Conservation (phyloP, 305 asterid genomes). For the Striga hermonthica region DNA sequence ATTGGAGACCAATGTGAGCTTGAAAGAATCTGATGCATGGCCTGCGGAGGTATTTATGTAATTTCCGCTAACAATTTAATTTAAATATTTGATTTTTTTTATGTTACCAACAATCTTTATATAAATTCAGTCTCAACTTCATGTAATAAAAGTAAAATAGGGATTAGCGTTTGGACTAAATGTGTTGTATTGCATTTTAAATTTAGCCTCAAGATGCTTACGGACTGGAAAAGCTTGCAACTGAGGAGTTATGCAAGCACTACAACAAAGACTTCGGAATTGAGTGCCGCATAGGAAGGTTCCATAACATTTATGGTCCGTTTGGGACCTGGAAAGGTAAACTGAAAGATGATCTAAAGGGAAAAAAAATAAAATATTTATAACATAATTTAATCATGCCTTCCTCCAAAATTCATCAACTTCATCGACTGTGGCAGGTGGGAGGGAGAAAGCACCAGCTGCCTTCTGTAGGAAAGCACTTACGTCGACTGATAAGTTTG, state of each 20-base stretch:
- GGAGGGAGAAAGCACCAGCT: slow-evolving; percentile 79
- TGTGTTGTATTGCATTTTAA: slow-evolving; percentile 4
- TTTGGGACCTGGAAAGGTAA: slow-evolving; percentile 80
- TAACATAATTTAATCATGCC: neutral
- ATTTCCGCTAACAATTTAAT: neutral
- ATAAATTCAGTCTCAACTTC: neutral
- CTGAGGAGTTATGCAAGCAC: slow-evolving; percentile 65
- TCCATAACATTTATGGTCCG: slow-evolving; percentile 71
- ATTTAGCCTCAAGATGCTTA: slow-evolving; percentile 74
- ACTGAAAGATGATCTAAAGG: slow-evolving; percentile 2
- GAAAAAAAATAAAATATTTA: neutral
- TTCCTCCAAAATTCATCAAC: neutral
- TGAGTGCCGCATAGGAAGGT: slow-evolving; percentile 68
- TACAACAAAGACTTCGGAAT: slow-evolving; percentile 70
- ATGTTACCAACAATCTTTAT: slow-evolving; percentile 2
- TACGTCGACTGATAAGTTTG: slow-evolving; percentile 58
- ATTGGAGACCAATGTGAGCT: slow-evolving; percentile 71
- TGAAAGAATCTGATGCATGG: slow-evolving; percentile 84
- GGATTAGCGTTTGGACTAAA: neutral
- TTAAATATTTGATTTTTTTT: neutral
- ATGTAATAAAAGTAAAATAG: too few relatives aligned
- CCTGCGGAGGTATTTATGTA: slow-evolving; percentile 41
- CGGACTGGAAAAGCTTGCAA: slow-evolving; percentile 62
- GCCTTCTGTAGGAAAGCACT: slow-evolving; percentile 69
- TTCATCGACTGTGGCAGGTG: slow-evolving; percentile 42